phyloP scores from a whole-genome alignment of 73 alveolate genomes.

The Tetrahymena elliotti region DNA sequence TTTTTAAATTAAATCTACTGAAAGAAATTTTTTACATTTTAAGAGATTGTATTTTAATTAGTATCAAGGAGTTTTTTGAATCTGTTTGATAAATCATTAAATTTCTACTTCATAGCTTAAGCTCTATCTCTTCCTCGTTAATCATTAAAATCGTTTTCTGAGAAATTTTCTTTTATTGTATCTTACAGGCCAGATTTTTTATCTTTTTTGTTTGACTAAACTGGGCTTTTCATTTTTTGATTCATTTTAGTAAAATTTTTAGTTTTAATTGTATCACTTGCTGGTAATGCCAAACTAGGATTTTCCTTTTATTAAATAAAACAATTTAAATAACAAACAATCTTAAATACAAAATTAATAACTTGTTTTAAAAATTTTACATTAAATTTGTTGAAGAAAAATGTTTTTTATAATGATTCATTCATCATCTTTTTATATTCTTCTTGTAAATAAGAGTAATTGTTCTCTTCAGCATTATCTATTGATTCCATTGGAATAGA shows the following conservation, averaged over 20 bases:
- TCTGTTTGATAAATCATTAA: not conserved
- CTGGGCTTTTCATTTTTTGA: not conserved
- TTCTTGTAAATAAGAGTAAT: not conserved
- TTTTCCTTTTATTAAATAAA: not conserved
- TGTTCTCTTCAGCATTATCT: not conserved
- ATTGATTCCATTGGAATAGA: not conserved
- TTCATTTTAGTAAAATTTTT: not conserved
- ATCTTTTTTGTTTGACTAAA: not conserved
- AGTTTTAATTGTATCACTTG: not conserved
- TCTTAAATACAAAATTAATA: no score
- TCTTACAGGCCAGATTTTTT: not conserved
- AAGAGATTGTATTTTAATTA: not conserved
- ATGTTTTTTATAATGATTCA: not conserved
- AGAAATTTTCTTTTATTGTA: not conserved
- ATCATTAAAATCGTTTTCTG: not conserved
- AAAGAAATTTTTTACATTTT: not conserved
- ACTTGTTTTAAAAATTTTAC: no score
- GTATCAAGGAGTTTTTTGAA: not conserved
- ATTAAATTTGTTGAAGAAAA: not conserved
- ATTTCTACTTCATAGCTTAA: not conserved
- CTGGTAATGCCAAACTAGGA: not conserved
- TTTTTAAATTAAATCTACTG: no score
- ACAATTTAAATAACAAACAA: not conserved
- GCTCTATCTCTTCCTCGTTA: not conserved
- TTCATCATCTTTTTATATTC: not conserved